Conservation (phyloP, 2,329 filamentous ascomycete genomes). For the Verticillium alfalfae region DNA sequence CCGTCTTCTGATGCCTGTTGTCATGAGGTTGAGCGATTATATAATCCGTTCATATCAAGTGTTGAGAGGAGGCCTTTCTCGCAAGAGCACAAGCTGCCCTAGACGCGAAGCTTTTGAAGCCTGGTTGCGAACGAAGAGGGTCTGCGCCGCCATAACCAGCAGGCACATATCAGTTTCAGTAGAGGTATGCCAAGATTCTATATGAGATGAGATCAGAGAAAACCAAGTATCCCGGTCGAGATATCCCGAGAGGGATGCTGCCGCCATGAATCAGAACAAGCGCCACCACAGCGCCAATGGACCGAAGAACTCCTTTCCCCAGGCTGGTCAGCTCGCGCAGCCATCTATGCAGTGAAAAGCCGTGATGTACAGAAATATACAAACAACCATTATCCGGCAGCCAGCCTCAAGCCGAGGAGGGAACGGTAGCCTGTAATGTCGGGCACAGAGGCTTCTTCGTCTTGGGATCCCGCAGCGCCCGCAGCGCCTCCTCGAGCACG, state of each 20-base stretch:
- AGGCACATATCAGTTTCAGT: too few species aligned
- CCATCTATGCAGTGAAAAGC: not conserved
- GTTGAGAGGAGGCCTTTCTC: too few species aligned
- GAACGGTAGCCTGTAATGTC: not conserved
- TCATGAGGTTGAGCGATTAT: too few species aligned
- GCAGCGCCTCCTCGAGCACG: conserved; percentile 47
- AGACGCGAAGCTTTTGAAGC: too few species aligned
- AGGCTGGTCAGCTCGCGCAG: not conserved
- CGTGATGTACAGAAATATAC: not conserved
- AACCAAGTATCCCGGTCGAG: too few species aligned
- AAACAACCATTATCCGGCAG: not conserved
- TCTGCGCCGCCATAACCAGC: too few species aligned
- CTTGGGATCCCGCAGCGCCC: conserved; percentile 47
- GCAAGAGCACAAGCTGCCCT: too few species aligned
- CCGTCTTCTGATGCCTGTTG: too few species aligned
- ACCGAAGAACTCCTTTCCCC: not conserved
- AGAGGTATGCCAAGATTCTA: too few species aligned
- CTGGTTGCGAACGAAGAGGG: too few species aligned
- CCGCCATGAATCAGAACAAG: not conserved
- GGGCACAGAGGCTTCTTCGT: conserved; percentile 45
- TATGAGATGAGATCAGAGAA: too few species aligned
- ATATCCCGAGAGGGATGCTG: not conserved
- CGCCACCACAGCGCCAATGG: not conserved
- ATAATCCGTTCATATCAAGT: too few species aligned
- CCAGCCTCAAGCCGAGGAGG: not conserved